Percentiles rank a stretch among this genome's conserved stretches.
phyloP scores from a whole-genome alignment of 805 yeast species.

The Spathaspora girioi region DNA sequence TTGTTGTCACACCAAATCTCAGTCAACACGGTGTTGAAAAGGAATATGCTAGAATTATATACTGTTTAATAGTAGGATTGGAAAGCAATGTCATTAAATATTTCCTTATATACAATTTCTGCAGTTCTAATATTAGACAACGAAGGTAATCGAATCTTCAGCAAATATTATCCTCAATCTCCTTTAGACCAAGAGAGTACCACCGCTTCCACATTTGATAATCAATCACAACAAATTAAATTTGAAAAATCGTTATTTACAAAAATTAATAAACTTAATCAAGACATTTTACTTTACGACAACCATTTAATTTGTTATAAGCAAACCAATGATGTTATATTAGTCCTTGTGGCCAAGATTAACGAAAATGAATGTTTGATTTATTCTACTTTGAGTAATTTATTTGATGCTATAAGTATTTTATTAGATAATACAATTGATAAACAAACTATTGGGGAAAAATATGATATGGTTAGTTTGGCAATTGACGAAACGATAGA shows the following conservation, averaged over 20 bases:
- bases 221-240: constrained; percentile 60
- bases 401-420: constrained; percentile 78
- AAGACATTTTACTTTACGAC: constrained; percentile 78
- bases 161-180: constrained; percentile 72
- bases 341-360: constrained; percentile 68
- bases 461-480: constrained; percentile 80
- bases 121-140: constrained; percentile 79
- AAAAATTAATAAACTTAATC: constrained; percentile 77
- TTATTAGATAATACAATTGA: constrained; percentile 71
- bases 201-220: constrained; percentile 16
- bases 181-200: constrained; percentile 27
- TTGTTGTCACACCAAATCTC: background rate
- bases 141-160: constrained; percentile 74
- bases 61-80: background rate
- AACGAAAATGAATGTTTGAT: constrained; percentile 85
- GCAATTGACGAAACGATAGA: constrained; percentile 91
- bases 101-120: constrained; percentile 76
- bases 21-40: background rate
- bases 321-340: constrained; percentile 70
- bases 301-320: constrained; percentile 81
- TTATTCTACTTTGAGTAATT: constrained; percentile 69
- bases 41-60: too few relatives aligned
- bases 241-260: constrained; percentile 71
- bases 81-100: constrained; percentile 43
- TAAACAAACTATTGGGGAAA: constrained; percentile 70